A percentile compares a stretch with the other conserved stretches of the same genome.
Evolutionary conservation across 371 early-diverging fungal genomes (phyloP).

Genomic region (Lichtheimia ornata): DNA sequence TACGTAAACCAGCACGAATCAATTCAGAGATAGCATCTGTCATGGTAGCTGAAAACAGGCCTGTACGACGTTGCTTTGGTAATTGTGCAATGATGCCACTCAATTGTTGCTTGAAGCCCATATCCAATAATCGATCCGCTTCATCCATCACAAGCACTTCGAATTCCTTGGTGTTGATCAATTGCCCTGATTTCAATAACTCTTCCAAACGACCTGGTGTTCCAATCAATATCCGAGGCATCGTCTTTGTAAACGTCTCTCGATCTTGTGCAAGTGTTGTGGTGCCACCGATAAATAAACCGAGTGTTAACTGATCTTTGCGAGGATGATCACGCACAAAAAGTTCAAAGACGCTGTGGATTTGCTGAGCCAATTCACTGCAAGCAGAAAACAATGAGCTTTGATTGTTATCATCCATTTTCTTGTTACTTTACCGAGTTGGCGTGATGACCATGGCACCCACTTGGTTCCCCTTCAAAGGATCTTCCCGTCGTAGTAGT

Average conservation of each 20-base stretch:
- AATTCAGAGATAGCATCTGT: constrained; percentile 88
- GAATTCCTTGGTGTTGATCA: constrained; percentile 74
- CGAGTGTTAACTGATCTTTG: constrained; percentile 42
- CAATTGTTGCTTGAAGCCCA: constrained; percentile 89
- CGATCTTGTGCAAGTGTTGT: constrained; percentile 69
- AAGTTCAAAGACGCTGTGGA: constrained; percentile 69
- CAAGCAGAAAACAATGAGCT: neutral
- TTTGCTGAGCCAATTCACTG: constrained; percentile 96
- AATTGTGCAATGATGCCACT: constrained; percentile 77
- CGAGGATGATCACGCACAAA: constrained; percentile 54
- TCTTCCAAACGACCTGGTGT: constrained; percentile 98
- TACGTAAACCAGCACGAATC: constrained; percentile 87
- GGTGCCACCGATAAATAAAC: constrained; percentile 75
- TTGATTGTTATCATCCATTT: neutral
- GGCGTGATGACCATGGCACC: constrained; percentile 94
- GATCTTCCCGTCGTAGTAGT: constrained; percentile 61
- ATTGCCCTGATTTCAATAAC: constrained; percentile 61
- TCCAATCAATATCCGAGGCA: constrained; percentile 88
- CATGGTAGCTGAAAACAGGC: constrained; percentile 98
- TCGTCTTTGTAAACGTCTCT: constrained; percentile 51
- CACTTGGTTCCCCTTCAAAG: constrained; percentile 72
- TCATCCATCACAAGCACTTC: constrained; percentile 94
- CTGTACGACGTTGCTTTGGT: constrained; percentile 94
- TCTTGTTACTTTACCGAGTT: constrained; percentile 66
- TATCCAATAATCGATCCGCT: constrained; percentile 91